Evolutionary conservation across 2,329 filamentous ascomycete genomes (phyloP), one percentile per base, ranked within the genome.

Genomic region (Beauveria rudraprayagi): DNA sequence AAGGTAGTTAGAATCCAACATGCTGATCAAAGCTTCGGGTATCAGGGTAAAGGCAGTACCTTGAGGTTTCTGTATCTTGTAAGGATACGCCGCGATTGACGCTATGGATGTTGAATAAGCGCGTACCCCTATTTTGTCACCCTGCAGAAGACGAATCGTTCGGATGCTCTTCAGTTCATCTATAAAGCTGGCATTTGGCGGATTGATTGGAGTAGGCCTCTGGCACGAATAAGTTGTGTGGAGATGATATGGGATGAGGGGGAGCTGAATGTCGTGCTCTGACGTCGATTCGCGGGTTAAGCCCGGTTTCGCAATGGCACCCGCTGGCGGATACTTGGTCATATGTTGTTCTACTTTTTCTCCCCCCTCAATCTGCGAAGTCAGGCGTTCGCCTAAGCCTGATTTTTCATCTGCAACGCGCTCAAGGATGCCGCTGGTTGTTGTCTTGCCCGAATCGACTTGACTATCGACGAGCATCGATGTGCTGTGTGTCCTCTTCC

Each of bases 41-140:
- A 19, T 4, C 8, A 11, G 14, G 19, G 7, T 2, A 46, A 53
- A n/a, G 11, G 11, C 3, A 1, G 30, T 68, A 80, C 80, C 79
- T 66, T 71, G 67, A 19, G 74, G 64, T 14, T 71, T 73, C 24
- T 74, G 71, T 16, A 84, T 64, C 4, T 55, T 61, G 65, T 79
- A 75, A 0, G 92, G 91, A 68, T 97, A 97, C 1, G 93, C 90
- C 3, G 90, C 85, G 19, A 99, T 73, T 0, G 90, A 77, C 6
- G 94, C 91, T 65, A 97, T 96, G 14, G 89, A 87, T 2, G 89
- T 92, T 34, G 89, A 92, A 70, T 97, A 97, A 0, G 93, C 92
- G 54, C 91, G 84, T 0, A 92, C 85, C 2, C 91, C 91, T 62
- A 95, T 85, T 52, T 89, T 81, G 67, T 97, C 92, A 9, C 85